These are phyloP conservation scores for Phytophthora meadii DNA, from an alignment of 352 stramenopile genomes.

Conservation along the genomic window DNA sequence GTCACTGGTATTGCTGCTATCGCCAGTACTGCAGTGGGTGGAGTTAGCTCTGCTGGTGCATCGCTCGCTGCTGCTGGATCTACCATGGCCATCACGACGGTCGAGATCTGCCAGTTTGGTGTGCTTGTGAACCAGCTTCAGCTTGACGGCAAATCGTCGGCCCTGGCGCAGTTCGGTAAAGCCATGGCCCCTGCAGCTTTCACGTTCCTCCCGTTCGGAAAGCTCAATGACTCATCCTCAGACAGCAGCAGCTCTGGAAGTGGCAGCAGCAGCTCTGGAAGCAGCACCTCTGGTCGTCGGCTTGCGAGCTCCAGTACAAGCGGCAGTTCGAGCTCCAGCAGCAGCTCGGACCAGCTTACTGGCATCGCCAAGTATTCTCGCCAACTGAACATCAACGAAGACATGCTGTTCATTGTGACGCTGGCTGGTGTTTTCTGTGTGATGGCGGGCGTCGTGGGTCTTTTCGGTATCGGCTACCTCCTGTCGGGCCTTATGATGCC, in stretches of 20 bases:
- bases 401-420: conserved; percentile 86
- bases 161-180: conserved; percentile 73
- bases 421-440: conserved; percentile 80
- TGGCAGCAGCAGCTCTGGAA: conserved; percentile 19
- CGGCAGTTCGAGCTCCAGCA: conserved; percentile 24
- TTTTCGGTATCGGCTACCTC: conserved; percentile 71
- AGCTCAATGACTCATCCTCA: conserved; percentile 42
- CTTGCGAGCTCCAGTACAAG: conserved; percentile 34
- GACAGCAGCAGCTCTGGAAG: conserved; percentile 36
- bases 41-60: conserved; percentile 46
- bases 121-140: conserved; percentile 83
- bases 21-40: conserved; percentile 62
- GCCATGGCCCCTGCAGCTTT: conserved; percentile 79
- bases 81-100: conserved; percentile 72
- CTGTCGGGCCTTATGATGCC: conserved; percentile 70
- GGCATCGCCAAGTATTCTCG: conserved; percentile 81
- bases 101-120: conserved; percentile 84
- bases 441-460: conserved; percentile 64
- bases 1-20: conserved; percentile 77
- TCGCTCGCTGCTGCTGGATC: conserved; percentile 61
- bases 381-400: conserved; percentile 72
- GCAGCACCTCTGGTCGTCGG: conserved; percentile 35
- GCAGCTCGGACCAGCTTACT: conserved; percentile 22
- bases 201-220: conserved; percentile 81
- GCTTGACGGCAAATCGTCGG: conserved; percentile 74